These are phyloP conservation scores for Chaetomiaceae sp. DNA, from an alignment of 2,329 filamentous ascomycete species.

Conservation along the genomic window DNA sequence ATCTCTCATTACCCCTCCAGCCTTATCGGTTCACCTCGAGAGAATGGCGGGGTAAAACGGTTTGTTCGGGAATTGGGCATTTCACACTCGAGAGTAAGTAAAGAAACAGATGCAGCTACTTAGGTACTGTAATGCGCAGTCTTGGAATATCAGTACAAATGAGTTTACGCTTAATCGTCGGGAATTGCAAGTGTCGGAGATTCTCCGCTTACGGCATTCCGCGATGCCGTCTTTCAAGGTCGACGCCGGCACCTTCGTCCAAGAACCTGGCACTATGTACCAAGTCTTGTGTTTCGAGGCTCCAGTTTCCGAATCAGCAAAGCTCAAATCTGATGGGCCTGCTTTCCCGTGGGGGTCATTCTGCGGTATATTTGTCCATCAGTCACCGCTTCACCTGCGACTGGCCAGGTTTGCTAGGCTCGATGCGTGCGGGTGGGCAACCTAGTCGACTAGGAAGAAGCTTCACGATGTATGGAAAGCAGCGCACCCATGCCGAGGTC, in stretches of 20 bases:
- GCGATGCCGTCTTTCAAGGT: no score
- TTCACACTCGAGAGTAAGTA: background rate
- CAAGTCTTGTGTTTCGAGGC: background rate
- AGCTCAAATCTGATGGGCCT: no score
- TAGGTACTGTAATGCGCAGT: no score
- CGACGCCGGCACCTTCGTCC: no score
- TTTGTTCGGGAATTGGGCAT: background rate
- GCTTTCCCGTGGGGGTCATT: background rate
- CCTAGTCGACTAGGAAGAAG: background rate
- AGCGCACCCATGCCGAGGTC: slow-evolving; percentile 9
- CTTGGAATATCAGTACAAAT: no score
- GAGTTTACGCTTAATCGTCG: no score
- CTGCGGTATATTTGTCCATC: background rate
- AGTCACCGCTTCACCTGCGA: background rate
- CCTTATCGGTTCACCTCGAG: background rate
- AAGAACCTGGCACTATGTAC: no score
- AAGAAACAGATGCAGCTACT: no score
- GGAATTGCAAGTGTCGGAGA: no score
- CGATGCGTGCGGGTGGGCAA: background rate
- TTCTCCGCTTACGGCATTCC: no score
- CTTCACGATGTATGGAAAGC: background rate
- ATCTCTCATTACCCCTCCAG: slow-evolving; percentile 12
- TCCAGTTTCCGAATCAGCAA: background rate
- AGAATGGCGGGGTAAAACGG: slow-evolving; percentile 6
- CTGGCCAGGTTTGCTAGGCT: background rate